Percentiles rank a stretch among this genome's conserved stretches.
Conservation (phyloP, 495 filamentous ascomycete species). For the Aspergillus hancockii region DNA sequence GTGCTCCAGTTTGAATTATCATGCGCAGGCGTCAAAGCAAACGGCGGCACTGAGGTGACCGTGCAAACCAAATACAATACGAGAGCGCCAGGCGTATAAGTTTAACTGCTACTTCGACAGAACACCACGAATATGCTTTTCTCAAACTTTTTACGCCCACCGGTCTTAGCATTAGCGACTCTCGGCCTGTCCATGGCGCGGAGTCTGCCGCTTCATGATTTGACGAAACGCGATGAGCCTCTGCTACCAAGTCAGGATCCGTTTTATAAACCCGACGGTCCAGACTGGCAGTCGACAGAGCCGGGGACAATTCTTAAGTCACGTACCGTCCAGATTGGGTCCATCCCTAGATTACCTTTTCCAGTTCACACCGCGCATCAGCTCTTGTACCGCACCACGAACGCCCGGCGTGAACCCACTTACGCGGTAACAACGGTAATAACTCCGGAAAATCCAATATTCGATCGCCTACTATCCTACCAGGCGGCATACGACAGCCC, state of each 20-base stretch:
- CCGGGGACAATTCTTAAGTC: neutral
- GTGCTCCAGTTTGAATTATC: too few relatives aligned
- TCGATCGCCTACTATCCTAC: conserved; percentile 36
- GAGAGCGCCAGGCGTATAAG: neutral
- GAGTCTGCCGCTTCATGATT: neutral
- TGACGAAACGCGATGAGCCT: neutral
- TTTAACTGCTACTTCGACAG: neutral
- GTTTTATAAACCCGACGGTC: neutral
- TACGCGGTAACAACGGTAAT: conserved; percentile 32
- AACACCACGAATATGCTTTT: too few relatives aligned
- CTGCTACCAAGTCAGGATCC: conserved; percentile 1
- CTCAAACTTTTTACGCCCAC: neutral
- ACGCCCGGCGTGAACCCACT: conserved; percentile 36
- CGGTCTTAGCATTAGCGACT: neutral
- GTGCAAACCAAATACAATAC: too few relatives aligned
- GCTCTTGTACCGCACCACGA: conserved; percentile 52
- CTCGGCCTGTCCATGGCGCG: neutral
- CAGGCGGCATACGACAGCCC: conserved; percentile 47
- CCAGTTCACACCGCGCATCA: conserved; percentile 28
- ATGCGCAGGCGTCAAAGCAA: too few relatives aligned
- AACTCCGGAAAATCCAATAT: conserved; percentile 6
- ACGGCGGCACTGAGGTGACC: too few relatives aligned
- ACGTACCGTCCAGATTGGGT: neutral
- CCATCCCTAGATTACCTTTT: neutral
- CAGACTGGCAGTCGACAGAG: neutral